phyloP scores from a whole-genome alignment of 441 rosid genomes.

The Erysimum cheiri region DNA sequence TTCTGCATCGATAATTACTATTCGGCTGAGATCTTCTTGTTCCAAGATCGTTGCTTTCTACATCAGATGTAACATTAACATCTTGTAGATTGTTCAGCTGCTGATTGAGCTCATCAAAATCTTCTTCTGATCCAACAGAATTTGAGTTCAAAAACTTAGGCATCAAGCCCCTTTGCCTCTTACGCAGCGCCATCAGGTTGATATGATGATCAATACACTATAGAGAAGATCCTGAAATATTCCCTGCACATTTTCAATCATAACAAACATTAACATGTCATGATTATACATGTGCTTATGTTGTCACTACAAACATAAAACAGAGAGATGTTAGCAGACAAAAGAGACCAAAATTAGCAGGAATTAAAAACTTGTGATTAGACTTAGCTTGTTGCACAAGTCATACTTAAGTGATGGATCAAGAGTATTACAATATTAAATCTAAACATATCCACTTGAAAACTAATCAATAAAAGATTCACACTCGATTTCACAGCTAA shows the following conservation, averaged over 20 bases:
- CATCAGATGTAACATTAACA: neutral
- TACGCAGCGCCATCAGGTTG: neutral
- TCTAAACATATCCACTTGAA: slow-evolving; percentile 19
- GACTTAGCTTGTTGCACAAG: slow-evolving; percentile 20
- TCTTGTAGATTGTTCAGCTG: neutral
- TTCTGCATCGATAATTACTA: neutral
- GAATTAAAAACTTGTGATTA: no score
- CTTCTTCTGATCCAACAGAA: neutral
- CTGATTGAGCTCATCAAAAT: neutral
- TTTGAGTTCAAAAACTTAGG: neutral
- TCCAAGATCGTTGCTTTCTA: neutral
- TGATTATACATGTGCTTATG: neutral
- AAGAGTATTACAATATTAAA: neutral
- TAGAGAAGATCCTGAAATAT: neutral
- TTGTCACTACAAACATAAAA: neutral
- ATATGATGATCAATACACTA: no score
- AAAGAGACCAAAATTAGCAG: no score
- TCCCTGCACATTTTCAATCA: slow-evolving; percentile 17
- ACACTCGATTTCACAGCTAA: slow-evolving; percentile 15
- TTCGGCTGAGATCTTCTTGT: neutral
- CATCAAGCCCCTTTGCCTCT: neutral
- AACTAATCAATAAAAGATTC: neutral
- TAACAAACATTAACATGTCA: slow-evolving; percentile 1
- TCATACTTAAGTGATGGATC: no score
- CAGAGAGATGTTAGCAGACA: neutral